These are phyloP conservation scores for Chlorella sorokiniana DNA, from an alignment of 139 green algal genomes.

Conservation along the genomic window DNA sequence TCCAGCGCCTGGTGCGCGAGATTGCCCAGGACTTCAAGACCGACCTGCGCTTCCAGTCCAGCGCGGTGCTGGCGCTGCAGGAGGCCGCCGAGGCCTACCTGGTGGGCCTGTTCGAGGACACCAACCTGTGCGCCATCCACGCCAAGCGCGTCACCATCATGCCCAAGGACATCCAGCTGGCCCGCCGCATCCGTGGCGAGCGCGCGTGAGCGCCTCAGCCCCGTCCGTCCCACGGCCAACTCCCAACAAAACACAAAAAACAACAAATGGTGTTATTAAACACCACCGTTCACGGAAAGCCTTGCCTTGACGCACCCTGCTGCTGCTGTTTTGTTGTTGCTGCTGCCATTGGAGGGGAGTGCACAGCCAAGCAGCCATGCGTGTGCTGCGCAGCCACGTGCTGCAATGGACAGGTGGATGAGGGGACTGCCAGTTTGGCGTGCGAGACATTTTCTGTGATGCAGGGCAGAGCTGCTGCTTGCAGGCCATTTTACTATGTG, in stretches of 20 bases:
- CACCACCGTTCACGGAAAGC: not conserved
- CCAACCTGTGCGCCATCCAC: slow-evolving; percentile 60
- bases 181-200: slow-evolving; percentile 73
- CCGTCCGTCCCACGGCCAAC: not conserved
- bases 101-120: slow-evolving; percentile 96
- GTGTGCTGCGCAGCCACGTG: too few species aligned
- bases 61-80: slow-evolving; percentile 86
- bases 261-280: not conserved
- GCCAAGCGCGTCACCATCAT: slow-evolving; percentile 97
- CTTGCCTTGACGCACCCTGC: not conserved
- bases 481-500: too few species aligned
- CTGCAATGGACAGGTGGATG: too few species aligned
- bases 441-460: too few species aligned
- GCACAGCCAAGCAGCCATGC: too few species aligned
- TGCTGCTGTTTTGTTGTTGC: not conserved
- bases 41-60: slow-evolving; percentile 93
- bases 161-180: slow-evolving; percentile 98
- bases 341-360: too few species aligned
- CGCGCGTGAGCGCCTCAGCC: not conserved
- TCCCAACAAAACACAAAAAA: not conserved
- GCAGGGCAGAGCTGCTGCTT: too few species aligned
- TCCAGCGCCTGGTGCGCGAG: slow-evolving; percentile 96
- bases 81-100: slow-evolving; percentile 96
- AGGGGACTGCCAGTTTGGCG: too few species aligned
- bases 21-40: slow-evolving; percentile 99